Evolutionary conservation across 2,329 filamentous ascomycete species (phyloP), one percentile per base, ranked within the genome.

Genomic region (Colletotrichum truncatum): DNA sequence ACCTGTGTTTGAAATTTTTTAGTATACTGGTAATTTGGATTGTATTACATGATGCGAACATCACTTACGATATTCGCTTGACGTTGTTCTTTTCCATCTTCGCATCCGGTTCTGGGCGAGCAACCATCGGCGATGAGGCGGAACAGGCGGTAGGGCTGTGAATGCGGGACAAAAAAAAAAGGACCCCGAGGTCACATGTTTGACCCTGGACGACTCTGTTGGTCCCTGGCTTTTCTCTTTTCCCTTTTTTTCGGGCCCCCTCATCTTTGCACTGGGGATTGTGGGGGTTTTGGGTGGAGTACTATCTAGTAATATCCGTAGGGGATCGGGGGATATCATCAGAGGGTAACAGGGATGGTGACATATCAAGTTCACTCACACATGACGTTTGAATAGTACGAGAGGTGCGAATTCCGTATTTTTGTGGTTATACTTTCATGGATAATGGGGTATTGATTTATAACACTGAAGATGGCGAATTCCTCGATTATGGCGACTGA

Each of bases 41-140:
- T 6, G 16, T 1, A n/a, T n/a, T n/a, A n/a, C 1, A 4, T 28
- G 0, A 11, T 9, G 1, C n/a, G 32, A n/a, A 11, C 6, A n/a
- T n/a, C 9, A 64, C 54, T 58, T 18, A 59, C 60, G 60, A 64
- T 38, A 59, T 64, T 45, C 54, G 45, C 38, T 45, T 59, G 12
- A 45, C 16, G 26, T 57, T 58, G 36, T 18, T 52, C 30, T 52
- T 64, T 45, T 64, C 54, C 60, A 64, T 64, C 3, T 49, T 49
- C 25, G 16, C 14, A 28, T 30, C 16, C n/a, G 26, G 25, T 16
- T 30, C 14, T 38, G 34, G 14, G 26, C 16, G 28, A 28, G 25
- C 26, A 49, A 30, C 10, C 23, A 46, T 12, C 26, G 9, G n/a
- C 45, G 9, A 7, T 18, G 12, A 26, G 23, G 25, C 23, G 28